These are phyloP conservation scores for Durotheca rogersii DNA, from an alignment of 495 filamentous ascomycete genomes.

Conservation along the genomic window DNA sequence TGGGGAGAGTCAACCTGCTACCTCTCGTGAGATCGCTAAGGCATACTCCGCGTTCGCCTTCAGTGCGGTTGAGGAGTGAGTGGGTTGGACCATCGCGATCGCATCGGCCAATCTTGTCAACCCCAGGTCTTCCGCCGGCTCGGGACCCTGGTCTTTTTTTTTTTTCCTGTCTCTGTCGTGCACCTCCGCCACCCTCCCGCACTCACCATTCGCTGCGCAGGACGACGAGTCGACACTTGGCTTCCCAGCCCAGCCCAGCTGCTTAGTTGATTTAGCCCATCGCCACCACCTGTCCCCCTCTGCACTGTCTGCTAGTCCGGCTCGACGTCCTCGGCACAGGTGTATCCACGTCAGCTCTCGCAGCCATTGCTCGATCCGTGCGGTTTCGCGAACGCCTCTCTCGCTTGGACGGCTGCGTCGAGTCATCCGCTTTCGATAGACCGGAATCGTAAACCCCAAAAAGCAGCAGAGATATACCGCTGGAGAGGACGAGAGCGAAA, in stretches of 20 bases:
- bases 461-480: no score
- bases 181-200: slow-evolving; percentile 18
- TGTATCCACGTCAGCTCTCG: slow-evolving; percentile 21
- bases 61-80: no score
- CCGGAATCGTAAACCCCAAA: no score
- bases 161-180: no score
- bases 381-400: no score
- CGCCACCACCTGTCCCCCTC: slow-evolving; percentile 1
- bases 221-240: no score
- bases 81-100: slow-evolving; percentile 16
- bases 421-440: no score
- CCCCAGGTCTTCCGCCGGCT: slow-evolving; percentile 33
- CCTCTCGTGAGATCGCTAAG: no score
- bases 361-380: slow-evolving; percentile 23
- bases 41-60: no score
- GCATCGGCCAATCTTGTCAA: slow-evolving; percentile 27
- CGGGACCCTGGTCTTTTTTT: slow-evolving; percentile 28
- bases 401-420: no score
- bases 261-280: slow-evolving; percentile 21
- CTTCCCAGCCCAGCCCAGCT: slow-evolving; percentile 10
- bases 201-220: slow-evolving; percentile 13
- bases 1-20: no score
- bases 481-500: no score
- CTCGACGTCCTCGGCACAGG: slow-evolving; percentile 14
- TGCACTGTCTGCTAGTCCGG: slow-evolving; percentile 14